Evolutionary conservation across 192 early-diverging fungal genomes (phyloP).

Genomic region (Coemansia sp.): DNA sequence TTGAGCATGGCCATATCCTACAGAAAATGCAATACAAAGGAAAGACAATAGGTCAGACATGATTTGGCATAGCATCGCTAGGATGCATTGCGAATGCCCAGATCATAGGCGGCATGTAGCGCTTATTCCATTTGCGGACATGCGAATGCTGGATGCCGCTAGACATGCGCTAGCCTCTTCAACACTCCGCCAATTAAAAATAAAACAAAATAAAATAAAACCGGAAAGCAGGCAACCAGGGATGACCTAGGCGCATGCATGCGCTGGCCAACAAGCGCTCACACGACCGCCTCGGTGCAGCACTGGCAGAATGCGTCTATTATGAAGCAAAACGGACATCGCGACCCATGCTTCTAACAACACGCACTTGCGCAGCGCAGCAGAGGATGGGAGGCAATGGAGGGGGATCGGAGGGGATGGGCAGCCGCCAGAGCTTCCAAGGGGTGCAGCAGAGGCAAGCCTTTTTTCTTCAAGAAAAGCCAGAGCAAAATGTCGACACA

Average conservation of each 20-base stretch:
- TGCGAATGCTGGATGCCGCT: neutral
- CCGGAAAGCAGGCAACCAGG: neutral
- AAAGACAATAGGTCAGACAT: neutral
- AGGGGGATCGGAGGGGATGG: neutral
- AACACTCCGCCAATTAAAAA: neutral
- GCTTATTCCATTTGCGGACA: neutral
- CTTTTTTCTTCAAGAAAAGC: neutral
- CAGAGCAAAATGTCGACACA: neutral
- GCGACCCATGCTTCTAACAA: neutral
- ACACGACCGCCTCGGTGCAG: neutral
- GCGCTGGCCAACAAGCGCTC: neutral
- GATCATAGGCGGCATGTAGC: neutral
- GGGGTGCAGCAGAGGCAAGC: neutral
- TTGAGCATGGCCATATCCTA: conserved; percentile 51
- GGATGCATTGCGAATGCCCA: neutral
- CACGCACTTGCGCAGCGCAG: neutral
- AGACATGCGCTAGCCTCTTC: conserved; percentile 2
- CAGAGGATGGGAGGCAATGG: neutral
- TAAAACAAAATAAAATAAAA: neutral
- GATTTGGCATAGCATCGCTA: neutral
- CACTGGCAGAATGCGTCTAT: neutral
- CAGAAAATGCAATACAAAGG: conserved; percentile 9
- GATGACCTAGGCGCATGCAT: neutral
- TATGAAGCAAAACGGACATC: neutral
- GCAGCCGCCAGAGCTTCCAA: neutral